Evolutionary conservation across 2,329 filamentous ascomycete species (phyloP).

Genomic region (Cladobotryum protrusum): DNA sequence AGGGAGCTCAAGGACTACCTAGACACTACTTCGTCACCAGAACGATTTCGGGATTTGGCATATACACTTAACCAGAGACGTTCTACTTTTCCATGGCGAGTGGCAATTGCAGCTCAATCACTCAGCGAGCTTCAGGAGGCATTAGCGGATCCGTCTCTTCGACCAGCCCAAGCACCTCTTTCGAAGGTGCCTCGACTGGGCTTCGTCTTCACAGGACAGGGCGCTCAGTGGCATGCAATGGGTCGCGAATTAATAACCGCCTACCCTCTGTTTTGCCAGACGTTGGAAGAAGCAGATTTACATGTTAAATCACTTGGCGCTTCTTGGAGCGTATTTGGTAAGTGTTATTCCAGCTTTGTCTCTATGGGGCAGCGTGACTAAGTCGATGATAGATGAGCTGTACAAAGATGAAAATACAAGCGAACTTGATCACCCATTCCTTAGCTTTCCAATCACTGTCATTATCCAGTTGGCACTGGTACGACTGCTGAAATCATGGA

Average conservation of each 20-base stretch:
- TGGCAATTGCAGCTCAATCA: background rate
- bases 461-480: slow-evolving; percentile 2
- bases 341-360: background rate
- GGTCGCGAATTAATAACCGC: slow-evolving; percentile 13
- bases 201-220: slow-evolving; percentile 28
- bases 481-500: slow-evolving; percentile 1
- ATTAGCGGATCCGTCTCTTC: background rate
- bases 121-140: slow-evolving; percentile 7
- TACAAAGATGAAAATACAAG: background rate
- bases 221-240: slow-evolving; percentile 29
- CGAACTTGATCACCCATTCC: background rate
- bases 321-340: background rate
- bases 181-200: background rate
- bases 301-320: background rate
- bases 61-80: background rate
- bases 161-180: background rate
- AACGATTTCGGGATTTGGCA: background rate
- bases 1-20: background rate
- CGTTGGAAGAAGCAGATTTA: background rate
- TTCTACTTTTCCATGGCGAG: background rate
- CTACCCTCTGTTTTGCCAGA: background rate
- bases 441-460: slow-evolving; percentile 1
- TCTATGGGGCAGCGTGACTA: background rate
- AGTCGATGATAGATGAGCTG: background rate
- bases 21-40: background rate